Conservation (phyloP, 164 flowering plant genomes). For the Tetracentron sinense region DNA sequence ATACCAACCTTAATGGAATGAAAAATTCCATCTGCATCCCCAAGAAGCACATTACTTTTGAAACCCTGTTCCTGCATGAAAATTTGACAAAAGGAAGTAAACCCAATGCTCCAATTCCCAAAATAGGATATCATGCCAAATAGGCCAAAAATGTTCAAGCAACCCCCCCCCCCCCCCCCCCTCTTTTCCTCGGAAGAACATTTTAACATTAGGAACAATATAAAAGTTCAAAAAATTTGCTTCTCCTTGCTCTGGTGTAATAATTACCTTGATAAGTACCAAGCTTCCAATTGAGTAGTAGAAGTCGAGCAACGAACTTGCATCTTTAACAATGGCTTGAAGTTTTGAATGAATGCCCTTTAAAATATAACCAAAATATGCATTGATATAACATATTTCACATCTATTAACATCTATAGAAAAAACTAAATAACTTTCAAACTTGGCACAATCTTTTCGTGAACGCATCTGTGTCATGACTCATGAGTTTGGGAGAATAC, state of each 20-base stretch:
- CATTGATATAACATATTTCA: not conserved
- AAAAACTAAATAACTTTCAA: not conserved
- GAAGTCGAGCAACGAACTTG: slow-evolving; percentile 72
- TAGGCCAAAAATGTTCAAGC: too few relatives aligned
- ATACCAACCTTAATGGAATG: slow-evolving; percentile 78
- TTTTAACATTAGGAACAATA: too few relatives aligned
- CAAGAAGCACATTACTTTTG: slow-evolving; percentile 42
- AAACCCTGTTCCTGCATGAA: slow-evolving; percentile 55
- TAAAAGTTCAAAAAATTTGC: too few relatives aligned
- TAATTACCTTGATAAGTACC: slow-evolving; percentile 67
- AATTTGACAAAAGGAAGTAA: too few relatives aligned
- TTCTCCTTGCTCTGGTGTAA: too few relatives aligned
- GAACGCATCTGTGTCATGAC: not conserved
- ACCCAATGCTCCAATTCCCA: too few relatives aligned
- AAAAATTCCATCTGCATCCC: slow-evolving; percentile 69
- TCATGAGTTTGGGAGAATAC: slow-evolving; percentile 34
- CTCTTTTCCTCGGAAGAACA: too few relatives aligned
- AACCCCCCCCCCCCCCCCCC: too few relatives aligned
- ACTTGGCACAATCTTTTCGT: not conserved
- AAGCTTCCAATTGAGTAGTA: slow-evolving; percentile 69
- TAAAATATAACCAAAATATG: slow-evolving; percentile 9
- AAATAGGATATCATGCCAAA: too few relatives aligned
- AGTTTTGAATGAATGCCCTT: slow-evolving; percentile 60
- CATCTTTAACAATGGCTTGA: slow-evolving; percentile 45
- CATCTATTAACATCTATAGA: too few relatives aligned